Percentiles rank a stretch among this genome's conserved stretches.
Evolutionary conservation across 164 flowering plant genomes (phyloP).

Genomic region (Pachysandra terminalis): DNA sequence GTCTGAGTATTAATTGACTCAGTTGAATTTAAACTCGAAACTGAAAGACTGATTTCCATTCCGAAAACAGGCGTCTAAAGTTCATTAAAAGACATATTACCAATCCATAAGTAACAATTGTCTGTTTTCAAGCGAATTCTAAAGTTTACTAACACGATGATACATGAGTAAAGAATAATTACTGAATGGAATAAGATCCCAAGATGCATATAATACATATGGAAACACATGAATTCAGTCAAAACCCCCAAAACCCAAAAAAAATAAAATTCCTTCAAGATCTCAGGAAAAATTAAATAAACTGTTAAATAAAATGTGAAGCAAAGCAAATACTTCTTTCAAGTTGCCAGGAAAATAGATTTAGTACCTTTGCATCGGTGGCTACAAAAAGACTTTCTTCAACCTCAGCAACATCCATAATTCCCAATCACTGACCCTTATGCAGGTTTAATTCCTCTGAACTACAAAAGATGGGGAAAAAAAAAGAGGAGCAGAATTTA

Average conservation of each 20-base stretch:
- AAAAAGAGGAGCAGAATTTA: neutral
- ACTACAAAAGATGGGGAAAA: conserved; percentile 9
- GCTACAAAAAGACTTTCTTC: conserved; percentile 80
- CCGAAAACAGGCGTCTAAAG: neutral
- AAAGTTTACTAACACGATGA: too few relatives aligned
- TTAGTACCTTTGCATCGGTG: conserved; percentile 87
- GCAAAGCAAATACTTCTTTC: neutral
- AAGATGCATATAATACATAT: neutral
- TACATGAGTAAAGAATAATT: too few relatives aligned
- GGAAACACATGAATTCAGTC: neutral
- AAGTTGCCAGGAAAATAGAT: neutral
- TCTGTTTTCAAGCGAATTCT: too few relatives aligned
- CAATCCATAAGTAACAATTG: too few relatives aligned
- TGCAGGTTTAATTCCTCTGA: conserved; percentile 28
- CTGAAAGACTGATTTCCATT: neutral
- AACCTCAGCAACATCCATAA: conserved; percentile 75
- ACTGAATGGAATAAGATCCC: neutral
- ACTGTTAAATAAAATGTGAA: neutral
- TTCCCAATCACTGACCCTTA: conserved; percentile 17
- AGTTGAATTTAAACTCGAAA: neutral
- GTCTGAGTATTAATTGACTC: neutral
- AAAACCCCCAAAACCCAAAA: neutral
- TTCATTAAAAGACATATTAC: too few relatives aligned
- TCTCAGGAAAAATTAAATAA: neutral
- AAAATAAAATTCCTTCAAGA: neutral